Evolutionary conservation across 495 filamentous ascomycete genomes (phyloP).

Genomic region (Xylaria scruposa): DNA sequence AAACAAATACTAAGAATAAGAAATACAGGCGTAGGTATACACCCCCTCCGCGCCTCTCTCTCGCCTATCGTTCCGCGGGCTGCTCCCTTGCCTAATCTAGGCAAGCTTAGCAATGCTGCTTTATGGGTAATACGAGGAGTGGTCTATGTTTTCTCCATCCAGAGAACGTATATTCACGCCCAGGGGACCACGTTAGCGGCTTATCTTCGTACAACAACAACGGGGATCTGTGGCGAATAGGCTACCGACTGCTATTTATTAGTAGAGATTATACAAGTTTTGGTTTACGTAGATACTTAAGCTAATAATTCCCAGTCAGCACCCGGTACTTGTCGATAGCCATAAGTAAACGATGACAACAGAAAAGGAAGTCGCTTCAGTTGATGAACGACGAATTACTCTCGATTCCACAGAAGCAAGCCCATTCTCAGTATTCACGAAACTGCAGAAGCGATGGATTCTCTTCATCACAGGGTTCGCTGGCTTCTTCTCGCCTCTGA

Average conservation of each 20-base stretch:
- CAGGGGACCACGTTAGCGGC: background rate
- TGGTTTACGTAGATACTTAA: background rate
- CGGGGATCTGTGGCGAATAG: background rate
- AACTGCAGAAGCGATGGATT: constrained; percentile 42
- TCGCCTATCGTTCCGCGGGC: background rate
- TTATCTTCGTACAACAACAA: background rate
- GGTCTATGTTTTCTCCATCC: background rate
- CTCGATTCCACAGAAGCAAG: background rate
- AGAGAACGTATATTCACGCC: background rate
- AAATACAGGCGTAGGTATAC: background rate
- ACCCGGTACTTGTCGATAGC: background rate
- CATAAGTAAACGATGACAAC: background rate
- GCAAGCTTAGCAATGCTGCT: background rate
- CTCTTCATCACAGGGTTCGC: constrained; percentile 48
- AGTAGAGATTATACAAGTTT: background rate
- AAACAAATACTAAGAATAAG: background rate
- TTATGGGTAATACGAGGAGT: background rate
- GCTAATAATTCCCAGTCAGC: background rate
- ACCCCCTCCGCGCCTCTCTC: background rate
- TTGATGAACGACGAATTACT: background rate
- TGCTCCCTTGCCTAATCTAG: background rate
- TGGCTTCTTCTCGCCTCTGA: constrained; percentile 49
- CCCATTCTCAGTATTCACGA: constrained; percentile 38
- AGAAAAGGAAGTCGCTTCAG: background rate
- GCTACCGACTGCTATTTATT: background rate